Evolutionary conservation across 2,329 filamentous ascomycete genomes (phyloP), one percentile per base, ranked within the genome.

Genomic region (Ascochyta rabiei): DNA sequence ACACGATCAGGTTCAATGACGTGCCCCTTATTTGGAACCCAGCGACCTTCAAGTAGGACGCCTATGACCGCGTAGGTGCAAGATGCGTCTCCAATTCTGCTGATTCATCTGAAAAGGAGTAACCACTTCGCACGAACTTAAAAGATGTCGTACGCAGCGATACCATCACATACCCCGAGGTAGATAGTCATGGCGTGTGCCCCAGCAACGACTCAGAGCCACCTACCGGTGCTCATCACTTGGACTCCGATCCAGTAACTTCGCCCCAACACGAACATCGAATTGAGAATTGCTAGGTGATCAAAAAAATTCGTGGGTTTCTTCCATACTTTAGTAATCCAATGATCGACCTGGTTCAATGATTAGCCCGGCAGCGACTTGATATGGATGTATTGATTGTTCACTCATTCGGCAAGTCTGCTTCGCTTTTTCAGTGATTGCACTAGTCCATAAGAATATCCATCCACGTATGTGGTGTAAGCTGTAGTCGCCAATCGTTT

Each of bases 131-230:
- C 30, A 10, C 4, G 30, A 33, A n/a, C 13, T 33, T 6, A 33
- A 33, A 33, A 12, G 30, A 33, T 33, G 13, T n/a, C 30, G 12
- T 33, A 33, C 30, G 13, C 30, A 33, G 30, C 30, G 30, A n/a
- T n/a, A 33, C 30, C 30, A n/a, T 10, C n/a, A n/a, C 30, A 33
- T 8, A 33, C 13, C n/a, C 6, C 13, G 30, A n/a, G n/a, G 30
- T n/a, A n/a, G n/a, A 35, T 37, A 52, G 15, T 18, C 28, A 4
- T n/a, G 41, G 13, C 26, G 19, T 12, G 19, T 37, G 6, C 47
- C 53, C 42, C 53, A 56, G 37, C 48, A 56, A 43, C 52, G 53
- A 35, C 53, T 56, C 9, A 56, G 53, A 34, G 31, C 31, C 31
- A 18, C n/a, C 13, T 34, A 34, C 8, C 4, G 15, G 31, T 34